Conservation (phyloP, 176 grass and related monocot species). For the Rhynchospora tenuis region DNA sequence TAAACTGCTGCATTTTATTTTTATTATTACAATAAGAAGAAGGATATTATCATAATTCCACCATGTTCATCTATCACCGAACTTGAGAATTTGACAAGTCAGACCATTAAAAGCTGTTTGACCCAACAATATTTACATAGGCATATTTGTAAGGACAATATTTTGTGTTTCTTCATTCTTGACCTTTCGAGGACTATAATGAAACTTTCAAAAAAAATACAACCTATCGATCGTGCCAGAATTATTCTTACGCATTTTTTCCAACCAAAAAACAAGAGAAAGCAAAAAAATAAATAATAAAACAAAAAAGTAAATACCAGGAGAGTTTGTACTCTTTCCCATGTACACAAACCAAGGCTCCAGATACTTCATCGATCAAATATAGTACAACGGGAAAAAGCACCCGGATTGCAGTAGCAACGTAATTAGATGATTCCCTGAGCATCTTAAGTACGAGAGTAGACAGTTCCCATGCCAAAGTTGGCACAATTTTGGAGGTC, state of each 20-base stretch:
- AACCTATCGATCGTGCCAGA: not conserved
- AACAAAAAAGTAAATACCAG: slow-evolving; percentile 2
- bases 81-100: not conserved
- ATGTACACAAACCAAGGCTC: slow-evolving; percentile 31
- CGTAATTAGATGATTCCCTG: slow-evolving; percentile 42
- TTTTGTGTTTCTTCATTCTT: not conserved
- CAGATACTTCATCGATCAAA: slow-evolving; percentile 42
- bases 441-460: slow-evolving; percentile 55
- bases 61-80: not conserved
- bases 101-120: not conserved
- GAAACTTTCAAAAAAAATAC: not conserved
- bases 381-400: slow-evolving; percentile 57
- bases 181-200: not conserved
- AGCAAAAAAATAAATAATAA: not conserved
- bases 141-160: not conserved
- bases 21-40: not conserved
- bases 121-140: not conserved
- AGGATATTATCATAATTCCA: not conserved
- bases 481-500: slow-evolving; percentile 33
- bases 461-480: slow-evolving; percentile 69
- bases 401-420: slow-evolving; percentile 36
- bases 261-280: not conserved
- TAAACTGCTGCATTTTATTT: not conserved
- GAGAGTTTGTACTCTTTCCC: slow-evolving; percentile 27
- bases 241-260: not conserved